Conservation (phyloP, 2,329 filamentous ascomycete genomes). For the Fusarium proliferatum region DNA sequence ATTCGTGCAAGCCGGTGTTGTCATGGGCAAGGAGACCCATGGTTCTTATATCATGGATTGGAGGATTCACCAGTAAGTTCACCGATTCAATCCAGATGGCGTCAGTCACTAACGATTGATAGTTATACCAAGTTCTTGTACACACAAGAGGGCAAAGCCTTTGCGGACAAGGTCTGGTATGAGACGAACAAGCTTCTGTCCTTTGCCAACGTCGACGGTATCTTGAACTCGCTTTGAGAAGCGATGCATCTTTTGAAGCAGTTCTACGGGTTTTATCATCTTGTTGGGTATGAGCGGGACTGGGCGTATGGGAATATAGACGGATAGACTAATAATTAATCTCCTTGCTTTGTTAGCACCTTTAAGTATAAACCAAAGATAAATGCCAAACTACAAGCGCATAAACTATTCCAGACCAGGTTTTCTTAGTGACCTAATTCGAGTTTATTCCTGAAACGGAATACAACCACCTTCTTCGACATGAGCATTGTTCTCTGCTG, state of each 20-base stretch:
- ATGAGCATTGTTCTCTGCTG: no score
- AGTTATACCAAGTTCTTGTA: constrained; percentile 48
- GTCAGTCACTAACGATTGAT: constrained; percentile 3
- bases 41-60: constrained; percentile 42
- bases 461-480: background rate
- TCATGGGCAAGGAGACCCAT: constrained; percentile 38
- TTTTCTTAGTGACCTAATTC: background rate
- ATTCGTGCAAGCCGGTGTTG: constrained; percentile 37
- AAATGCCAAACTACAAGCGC: background rate
- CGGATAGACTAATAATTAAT: background rate
- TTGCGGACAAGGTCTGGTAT: constrained; percentile 53
- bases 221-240: constrained; percentile 23
- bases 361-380: background rate
- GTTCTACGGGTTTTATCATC: no score
- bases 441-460: background rate
- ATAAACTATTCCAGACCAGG: fast-evolving
- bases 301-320: background rate
- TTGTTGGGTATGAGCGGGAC: no score
- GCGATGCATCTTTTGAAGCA: no score
- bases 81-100: background rate
- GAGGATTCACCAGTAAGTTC: constrained; percentile 41
- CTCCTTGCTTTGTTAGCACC: no score
- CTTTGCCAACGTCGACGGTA: constrained; percentile 45
- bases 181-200: constrained; percentile 52
- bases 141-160: constrained; percentile 47